These are phyloP conservation scores for Aspergillus oerlinghausenensis DNA, from an alignment of 2,329 filamentous ascomycete genomes.

Conservation along the genomic window DNA sequence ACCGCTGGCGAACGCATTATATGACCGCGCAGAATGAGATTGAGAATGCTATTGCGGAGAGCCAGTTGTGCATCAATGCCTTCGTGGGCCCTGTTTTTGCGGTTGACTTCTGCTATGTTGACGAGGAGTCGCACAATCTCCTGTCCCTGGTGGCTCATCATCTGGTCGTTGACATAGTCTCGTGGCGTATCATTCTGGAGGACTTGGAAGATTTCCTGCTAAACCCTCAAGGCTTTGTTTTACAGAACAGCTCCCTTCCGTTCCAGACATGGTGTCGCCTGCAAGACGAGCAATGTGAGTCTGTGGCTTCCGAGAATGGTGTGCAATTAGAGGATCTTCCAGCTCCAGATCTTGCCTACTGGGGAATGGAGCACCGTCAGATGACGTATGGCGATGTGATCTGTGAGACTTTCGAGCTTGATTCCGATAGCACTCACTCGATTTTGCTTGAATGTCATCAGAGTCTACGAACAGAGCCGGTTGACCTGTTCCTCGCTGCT, in stretches of 20 bases:
- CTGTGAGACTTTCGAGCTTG: slow-evolving; percentile 32
- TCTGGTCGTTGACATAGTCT: slow-evolving; percentile 38
- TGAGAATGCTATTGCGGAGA: slow-evolving; percentile 23
- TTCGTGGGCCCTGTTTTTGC: slow-evolving; percentile 39
- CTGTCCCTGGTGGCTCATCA: slow-evolving; percentile 37
- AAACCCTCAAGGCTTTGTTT: slow-evolving; percentile 20
- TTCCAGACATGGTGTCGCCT: slow-evolving; percentile 36
- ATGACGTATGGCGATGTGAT: slow-evolving; percentile 35
- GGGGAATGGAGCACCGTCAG: slow-evolving; percentile 27
- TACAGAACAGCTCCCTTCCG: slow-evolving; percentile 25
- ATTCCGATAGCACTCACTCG: slow-evolving; percentile 20
- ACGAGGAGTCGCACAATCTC: slow-evolving; percentile 25
- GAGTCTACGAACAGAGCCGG: slow-evolving; percentile 30
- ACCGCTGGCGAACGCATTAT: slow-evolving; percentile 21
- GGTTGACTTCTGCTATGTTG: slow-evolving; percentile 38
- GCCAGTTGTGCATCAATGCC: slow-evolving; percentile 32
- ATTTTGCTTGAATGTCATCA: slow-evolving; percentile 31
- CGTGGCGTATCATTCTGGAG: slow-evolving; percentile 37
- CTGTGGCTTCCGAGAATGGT: slow-evolving; percentile 10
- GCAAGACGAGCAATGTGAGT: slow-evolving; percentile 24
- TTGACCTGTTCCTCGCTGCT: slow-evolving; percentile 35
- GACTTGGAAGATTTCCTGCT: slow-evolving; percentile 35
- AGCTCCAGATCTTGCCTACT: slow-evolving; percentile 30
- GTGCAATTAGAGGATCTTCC: slow-evolving; percentile 19
- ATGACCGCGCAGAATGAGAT: slow-evolving; percentile 16